These are phyloP conservation scores for Arctostaphylos glauca DNA, from an alignment of 148 eudicot genomes.

Conservation along the genomic window DNA sequence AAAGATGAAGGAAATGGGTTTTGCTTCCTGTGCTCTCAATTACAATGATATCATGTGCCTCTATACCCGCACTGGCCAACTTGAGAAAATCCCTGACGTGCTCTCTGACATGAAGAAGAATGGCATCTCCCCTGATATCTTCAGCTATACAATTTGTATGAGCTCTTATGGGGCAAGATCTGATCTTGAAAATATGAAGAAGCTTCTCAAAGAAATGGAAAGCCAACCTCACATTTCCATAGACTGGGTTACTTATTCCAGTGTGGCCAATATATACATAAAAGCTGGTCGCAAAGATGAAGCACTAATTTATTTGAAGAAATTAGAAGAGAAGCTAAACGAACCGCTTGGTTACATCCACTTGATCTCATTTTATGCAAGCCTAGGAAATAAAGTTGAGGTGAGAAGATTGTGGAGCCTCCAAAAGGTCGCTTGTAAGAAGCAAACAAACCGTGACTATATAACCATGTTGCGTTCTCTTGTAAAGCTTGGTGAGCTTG, in stretches of 20 bases:
- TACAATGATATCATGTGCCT: constrained; percentile 53
- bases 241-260: constrained; percentile 45
- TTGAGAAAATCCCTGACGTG: constrained; percentile 37
- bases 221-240: constrained; percentile 31
- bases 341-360: constrained; percentile 33
- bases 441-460: constrained; percentile 46
- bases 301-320: constrained; percentile 40
- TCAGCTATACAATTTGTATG: constrained; percentile 46
- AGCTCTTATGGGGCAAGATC: constrained; percentile 35
- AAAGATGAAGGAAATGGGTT: constrained; percentile 48
- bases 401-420: constrained; percentile 47
- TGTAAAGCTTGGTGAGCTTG: constrained; percentile 44
- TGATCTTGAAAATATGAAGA: constrained; percentile 39
- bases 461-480: constrained; percentile 39
- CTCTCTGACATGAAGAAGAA: constrained; percentile 42
- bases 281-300: constrained; percentile 37
- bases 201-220: constrained; percentile 39
- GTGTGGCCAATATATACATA: constrained; percentile 33
- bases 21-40: constrained; percentile 33
- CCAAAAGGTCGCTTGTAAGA: constrained; percentile 31
- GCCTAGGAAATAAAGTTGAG: constrained; percentile 36
- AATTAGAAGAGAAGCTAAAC: constrained; percentile 33
- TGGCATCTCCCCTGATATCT: constrained; percentile 35
- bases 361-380: constrained; percentile 47
- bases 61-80: constrained; percentile 32